Evolutionary conservation across 1,284 basidiomycete species (phyloP), one percentile per base, ranked within the genome.

Genomic region (Ganoderma sp.): DNA sequence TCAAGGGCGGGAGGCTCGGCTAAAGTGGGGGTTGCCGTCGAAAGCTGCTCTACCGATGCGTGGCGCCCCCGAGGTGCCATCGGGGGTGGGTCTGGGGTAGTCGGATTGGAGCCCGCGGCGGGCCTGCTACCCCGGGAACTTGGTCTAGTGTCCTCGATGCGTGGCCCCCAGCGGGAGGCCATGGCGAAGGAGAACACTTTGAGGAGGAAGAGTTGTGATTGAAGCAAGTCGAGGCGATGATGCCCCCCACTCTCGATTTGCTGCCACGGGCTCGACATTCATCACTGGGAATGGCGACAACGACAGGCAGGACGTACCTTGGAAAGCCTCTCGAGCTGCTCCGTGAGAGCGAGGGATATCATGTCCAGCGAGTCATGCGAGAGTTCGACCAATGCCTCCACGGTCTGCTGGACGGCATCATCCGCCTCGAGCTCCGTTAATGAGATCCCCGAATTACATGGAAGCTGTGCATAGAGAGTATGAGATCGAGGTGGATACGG

Each of bases 201-300:
- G 73, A 98, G 85, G 39, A 98, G 81, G 75, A 95, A 95, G 1
- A 98, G 84, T 78, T 97, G 94, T 0, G 96, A 97, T 76, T 97
- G 95, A 9, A 97, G 85, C 63, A 92, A 86, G 71, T 94, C 91
- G 32, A 93, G 83, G 0, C 89, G 84, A 68, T 87, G 83, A 68
- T 85, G 83, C 60, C 85, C 84, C 50, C 81, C 81, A 34, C 77
- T 70, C 73, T 89, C 86, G 66, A 84, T 81, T 82, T 87, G 85
- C 84, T 88, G 37, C 32, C 14, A 41, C 37, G 63, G 28, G 52
- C 28, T 59, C 45, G 52, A 14, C 32, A 65, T 57, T n/a, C 39
- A 43, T 19, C 22, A 19, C 28, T 63, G 12, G 12, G n/a, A 25
- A 41, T 3, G n/a, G 56, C 42, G 10, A 60, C 1, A 42, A 41